Conservation (phyloP, 495 filamentous ascomycete genomes). For the Tuber indicum region DNA sequence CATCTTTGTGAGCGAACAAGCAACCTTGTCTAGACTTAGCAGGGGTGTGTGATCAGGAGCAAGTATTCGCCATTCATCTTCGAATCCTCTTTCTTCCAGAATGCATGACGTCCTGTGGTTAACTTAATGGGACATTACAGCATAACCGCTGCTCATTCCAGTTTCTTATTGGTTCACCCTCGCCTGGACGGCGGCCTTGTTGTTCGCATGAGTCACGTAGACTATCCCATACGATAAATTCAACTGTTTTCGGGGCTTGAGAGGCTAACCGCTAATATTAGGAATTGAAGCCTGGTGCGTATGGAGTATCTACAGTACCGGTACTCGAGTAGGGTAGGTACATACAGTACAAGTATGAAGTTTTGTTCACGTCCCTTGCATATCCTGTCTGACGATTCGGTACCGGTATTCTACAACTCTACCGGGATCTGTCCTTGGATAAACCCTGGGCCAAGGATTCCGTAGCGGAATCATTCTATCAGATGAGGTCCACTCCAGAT, state of each 20-base stretch:
- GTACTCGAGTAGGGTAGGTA: too few species aligned
- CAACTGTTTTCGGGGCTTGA: not conserved
- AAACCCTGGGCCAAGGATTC: not conserved
- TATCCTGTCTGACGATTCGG: not conserved
- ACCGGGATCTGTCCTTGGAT: not conserved
- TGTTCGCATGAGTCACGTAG: not conserved
- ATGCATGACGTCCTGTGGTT: not conserved
- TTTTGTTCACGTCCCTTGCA: not conserved
- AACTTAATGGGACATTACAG: not conserved
- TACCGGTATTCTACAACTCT: not conserved
- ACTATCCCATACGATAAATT: not conserved
- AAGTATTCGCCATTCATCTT: not conserved
- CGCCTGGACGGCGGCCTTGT: not conserved
- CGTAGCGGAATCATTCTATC: not conserved
- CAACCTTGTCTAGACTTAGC: not conserved
- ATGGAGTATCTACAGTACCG: not conserved
- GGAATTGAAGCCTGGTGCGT: too few species aligned
- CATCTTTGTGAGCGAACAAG: not conserved
- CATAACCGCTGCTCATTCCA: not conserved
- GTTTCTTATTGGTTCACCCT: not conserved
- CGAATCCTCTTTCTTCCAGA: not conserved
- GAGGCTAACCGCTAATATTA: too few species aligned
- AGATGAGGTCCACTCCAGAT: not conserved
- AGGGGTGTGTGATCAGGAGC: not conserved
- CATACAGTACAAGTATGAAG: not conserved